Evolutionary conservation across 2,329 filamentous ascomycete genomes (phyloP).

Genomic region (Fusarium sp.): DNA sequence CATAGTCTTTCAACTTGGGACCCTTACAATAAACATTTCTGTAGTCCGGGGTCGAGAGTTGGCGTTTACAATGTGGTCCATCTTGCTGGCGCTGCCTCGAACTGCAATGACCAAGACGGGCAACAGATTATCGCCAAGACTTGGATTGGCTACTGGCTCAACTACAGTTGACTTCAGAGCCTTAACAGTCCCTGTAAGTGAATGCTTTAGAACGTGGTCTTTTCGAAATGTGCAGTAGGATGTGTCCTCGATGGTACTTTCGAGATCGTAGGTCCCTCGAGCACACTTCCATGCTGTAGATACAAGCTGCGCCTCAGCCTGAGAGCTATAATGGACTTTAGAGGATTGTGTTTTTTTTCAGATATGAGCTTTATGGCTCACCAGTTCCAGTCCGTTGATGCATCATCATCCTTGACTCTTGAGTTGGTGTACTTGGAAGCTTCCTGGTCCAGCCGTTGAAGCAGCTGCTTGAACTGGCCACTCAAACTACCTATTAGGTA

Average conservation of each 20-base stretch:
- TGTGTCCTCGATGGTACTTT: slow-evolving; percentile 11
- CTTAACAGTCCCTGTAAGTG: slow-evolving; percentile 26
- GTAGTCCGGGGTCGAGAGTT: slow-evolving; percentile 15
- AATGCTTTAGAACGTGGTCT: slow-evolving; percentile 14
- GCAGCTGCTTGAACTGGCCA: slow-evolving; percentile 21
- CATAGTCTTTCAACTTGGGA: background rate
- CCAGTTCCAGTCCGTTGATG: slow-evolving; percentile 32
- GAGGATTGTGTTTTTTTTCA: background rate
- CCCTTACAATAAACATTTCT: slow-evolving; percentile 29
- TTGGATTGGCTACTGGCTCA: background rate
- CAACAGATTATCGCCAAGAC: background rate
- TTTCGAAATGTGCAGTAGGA: slow-evolving; percentile 17
- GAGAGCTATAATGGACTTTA: slow-evolving; percentile 10
- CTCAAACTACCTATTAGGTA: slow-evolving; percentile 11
- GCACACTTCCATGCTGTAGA: slow-evolving; percentile 35
- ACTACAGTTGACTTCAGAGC: slow-evolving; percentile 29
- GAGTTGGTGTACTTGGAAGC: slow-evolving; percentile 36
- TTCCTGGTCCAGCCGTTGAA: slow-evolving; percentile 36
- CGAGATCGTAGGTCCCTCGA: slow-evolving; percentile 18
- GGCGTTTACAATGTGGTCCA: slow-evolving; percentile 39
- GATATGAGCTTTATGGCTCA: background rate
- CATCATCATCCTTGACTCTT: slow-evolving; percentile 15
- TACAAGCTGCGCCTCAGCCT: slow-evolving; percentile 27
- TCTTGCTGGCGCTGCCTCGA: slow-evolving; percentile 34
- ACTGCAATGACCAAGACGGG: slow-evolving; percentile 34